Evolutionary conservation across 495 filamentous ascomycete genomes (phyloP), one percentile per base, ranked within the genome.

Genomic region (Tuber melanosporum): DNA sequence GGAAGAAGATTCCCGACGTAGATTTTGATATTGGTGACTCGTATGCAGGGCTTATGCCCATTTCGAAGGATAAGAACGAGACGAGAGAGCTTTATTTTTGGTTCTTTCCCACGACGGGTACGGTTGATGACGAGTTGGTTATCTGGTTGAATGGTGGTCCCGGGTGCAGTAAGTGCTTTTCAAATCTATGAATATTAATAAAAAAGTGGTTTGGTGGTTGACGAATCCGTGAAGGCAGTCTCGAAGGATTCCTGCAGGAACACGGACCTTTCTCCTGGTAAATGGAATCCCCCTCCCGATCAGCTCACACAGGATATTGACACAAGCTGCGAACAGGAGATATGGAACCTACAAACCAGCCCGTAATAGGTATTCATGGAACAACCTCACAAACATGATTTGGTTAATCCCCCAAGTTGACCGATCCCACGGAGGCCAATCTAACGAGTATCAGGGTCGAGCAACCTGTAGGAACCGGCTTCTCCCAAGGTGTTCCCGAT

Each of bases 401-500:
- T 94, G 89, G 84, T 84, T 85, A 10, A 20, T 62, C 36, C 32
- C 22, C 39, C 2, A 15, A 71, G 32, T 74, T 8, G 52, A 62
- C 22, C 26, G 76, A 84, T 22, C 26, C 52, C 15, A 52, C 26
- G 2, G 44, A 39, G 14, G 57, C 70, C 20, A 44, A 78, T 12
- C 39, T 80, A 62, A 75, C 43, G 44, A 43, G 39, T 15, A 66
- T n/a, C 12, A 80, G 80, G 84, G 85, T 93, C 43, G 91, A 93
- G 71, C 92, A 94, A 80, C 93, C 93, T 0, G 89, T 93, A 17
- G 91, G 92, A 57, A 92, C 92, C 19, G 93, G 92, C 20, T 92
- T 92, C 77, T 89, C 88, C 0, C 89, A 88, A 44, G 92, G 91
- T 2, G 86, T 83, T 5, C 85, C 89, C 0, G 90, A 86, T n/a